Evolutionary conservation across 1,284 basidiomycete species (phyloP).

Genomic region (Sporisorium reilianum): DNA sequence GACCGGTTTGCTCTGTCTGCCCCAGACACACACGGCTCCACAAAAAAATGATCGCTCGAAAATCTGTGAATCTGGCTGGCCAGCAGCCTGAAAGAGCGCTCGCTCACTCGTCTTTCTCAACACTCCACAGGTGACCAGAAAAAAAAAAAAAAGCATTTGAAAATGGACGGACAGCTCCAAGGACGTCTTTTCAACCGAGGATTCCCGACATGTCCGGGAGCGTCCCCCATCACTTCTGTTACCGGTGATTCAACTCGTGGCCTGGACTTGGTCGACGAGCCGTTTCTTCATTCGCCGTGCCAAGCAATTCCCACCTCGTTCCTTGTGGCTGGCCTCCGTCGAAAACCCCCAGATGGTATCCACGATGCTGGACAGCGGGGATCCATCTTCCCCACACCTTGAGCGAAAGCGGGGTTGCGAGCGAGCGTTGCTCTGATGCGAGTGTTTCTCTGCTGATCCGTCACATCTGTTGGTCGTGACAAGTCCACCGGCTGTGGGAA

Average conservation of each 20-base stretch:
- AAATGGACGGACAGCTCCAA: conserved; percentile 1
- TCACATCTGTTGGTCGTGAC: no score
- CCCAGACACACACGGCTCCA: not conserved
- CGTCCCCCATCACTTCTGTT: not conserved
- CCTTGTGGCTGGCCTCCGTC: no score
- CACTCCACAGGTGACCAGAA: no score
- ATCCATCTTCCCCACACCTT: not conserved
- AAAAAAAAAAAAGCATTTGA: not conserved
- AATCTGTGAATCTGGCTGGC: no score
- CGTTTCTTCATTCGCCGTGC: no score
- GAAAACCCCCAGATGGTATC: no score
- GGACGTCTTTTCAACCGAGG: conserved; percentile 19
- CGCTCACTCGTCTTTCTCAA: no score
- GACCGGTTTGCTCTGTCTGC: conserved; percentile 3
- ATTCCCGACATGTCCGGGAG: conserved; percentile 37
- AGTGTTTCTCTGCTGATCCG: no score
- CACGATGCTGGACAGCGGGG: not conserved
- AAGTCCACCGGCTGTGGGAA: not conserved
- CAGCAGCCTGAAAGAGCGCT: no score
- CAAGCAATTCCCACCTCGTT: no score
- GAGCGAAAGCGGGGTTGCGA: not conserved
- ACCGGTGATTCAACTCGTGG: conserved; percentile 4
- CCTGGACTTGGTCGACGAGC: no score
- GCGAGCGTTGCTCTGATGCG: no score
- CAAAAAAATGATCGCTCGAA: not conserved